Conservation (phyloP, 2,329 filamentous ascomycete species). For the Colletotrichum sublineola region DNA sequence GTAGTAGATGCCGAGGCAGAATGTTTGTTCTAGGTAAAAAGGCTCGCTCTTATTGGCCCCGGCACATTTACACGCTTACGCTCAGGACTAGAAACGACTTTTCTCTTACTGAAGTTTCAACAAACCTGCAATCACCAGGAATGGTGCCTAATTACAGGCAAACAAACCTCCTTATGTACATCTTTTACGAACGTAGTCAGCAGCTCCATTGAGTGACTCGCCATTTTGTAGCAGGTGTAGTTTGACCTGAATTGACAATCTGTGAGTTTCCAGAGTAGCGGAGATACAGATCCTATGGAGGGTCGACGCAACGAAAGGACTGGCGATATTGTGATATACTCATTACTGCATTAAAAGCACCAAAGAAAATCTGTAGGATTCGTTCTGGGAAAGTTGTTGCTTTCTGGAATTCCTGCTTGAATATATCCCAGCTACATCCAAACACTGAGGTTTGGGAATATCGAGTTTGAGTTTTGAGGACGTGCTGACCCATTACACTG, state of each 20-base stretch:
- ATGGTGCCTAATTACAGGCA: background rate
- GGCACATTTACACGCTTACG: background rate
- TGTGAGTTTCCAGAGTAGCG: background rate
- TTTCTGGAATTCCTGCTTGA: too few species aligned
- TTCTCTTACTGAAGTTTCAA: background rate
- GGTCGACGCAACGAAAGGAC: too few species aligned
- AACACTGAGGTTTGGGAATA: background rate
- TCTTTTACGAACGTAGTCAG: too few species aligned
- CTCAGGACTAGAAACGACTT: background rate
- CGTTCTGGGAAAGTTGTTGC: background rate
- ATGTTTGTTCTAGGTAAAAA: background rate
- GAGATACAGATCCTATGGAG: background rate
- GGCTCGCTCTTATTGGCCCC: background rate
- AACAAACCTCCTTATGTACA: background rate
- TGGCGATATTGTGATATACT: background rate
- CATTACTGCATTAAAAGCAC: background rate
- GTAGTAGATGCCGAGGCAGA: background rate
- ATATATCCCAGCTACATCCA: background rate
- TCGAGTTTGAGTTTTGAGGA: too few species aligned
- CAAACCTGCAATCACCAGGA: background rate
- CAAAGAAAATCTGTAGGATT: background rate
- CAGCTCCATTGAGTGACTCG: too few species aligned
- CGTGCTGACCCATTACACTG: slow-evolving; percentile 22
- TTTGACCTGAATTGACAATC: background rate
- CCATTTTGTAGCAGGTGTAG: too few species aligned